Evolutionary conservation across 169 alveolate genomes (phyloP).

Genomic region (Eimeria acervulina): DNA sequence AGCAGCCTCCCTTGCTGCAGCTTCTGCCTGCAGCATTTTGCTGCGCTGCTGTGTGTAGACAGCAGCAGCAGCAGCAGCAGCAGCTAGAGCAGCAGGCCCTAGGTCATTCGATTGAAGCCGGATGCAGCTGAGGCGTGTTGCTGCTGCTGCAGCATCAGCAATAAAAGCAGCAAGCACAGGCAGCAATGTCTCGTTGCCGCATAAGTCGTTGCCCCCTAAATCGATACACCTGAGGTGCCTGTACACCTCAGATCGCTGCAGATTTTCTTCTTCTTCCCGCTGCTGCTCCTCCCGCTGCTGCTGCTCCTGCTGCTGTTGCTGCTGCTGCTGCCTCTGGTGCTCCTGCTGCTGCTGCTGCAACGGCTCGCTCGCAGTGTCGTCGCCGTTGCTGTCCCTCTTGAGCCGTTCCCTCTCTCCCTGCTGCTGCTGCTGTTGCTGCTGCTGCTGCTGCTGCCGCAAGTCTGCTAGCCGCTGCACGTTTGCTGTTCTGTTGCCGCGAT

Average conservation of each 20-base stretch:
- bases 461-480: neutral
- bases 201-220: conserved; percentile 18
- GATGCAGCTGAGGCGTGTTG: neutral
- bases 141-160: conserved; percentile 50
- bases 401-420: conserved; percentile 17
- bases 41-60: conserved; percentile 13
- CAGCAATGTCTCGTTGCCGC: neutral
- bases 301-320: neutral
- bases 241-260: conserved; percentile 10
- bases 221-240: conserved; percentile 35
- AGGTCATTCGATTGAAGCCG: conserved; percentile 1
- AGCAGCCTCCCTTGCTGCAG: conserved; percentile 30
- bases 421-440: conserved; percentile 43
- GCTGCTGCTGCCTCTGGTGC: conserved; percentile 1
- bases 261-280: neutral
- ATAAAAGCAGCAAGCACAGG: conserved; percentile 20
- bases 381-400: conserved; percentile 65
- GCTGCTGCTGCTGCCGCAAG: neutral
- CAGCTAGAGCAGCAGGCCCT: conserved; percentile 32
- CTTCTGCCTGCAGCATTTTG: neutral
- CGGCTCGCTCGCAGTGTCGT: neutral
- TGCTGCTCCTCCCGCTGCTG: neutral
- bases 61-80: conserved; percentile 58
- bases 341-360: conserved; percentile 27
- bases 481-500: neutral